phyloP scores from a whole-genome alignment of 441 rosid genomes.

The Omphalea diandra region DNA sequence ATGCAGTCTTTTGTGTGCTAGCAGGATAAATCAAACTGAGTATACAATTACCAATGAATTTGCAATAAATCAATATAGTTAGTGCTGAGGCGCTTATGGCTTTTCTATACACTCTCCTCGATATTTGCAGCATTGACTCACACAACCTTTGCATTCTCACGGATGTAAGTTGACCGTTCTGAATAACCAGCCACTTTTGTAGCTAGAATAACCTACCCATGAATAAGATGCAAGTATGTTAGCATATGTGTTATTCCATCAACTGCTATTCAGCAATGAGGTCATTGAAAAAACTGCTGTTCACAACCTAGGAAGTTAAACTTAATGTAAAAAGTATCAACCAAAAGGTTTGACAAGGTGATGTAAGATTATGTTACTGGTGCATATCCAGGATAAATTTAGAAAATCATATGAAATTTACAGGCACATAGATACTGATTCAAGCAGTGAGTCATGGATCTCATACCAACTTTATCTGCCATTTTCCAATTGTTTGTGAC shows the following conservation, averaged over 20 bases:
- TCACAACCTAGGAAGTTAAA: constrained; percentile 9
- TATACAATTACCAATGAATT: constrained; percentile 73
- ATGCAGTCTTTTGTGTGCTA: neutral
- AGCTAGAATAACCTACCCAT: constrained; percentile 74
- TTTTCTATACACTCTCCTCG: constrained; percentile 92
- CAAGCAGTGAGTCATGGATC: neutral
- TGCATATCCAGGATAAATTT: neutral
- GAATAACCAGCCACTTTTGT: constrained; percentile 88
- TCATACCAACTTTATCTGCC: constrained; percentile 6
- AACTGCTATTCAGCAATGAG: constrained; percentile 15
- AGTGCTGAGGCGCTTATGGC: constrained; percentile 83
- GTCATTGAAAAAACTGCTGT: too few species aligned
- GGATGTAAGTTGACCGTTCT: constrained; percentile 51
- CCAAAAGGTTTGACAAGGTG: neutral
- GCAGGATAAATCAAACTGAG: neutral
- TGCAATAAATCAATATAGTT: constrained; percentile 91
- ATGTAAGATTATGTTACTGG: neutral
- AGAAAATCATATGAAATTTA: neutral
- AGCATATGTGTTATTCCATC: constrained; percentile 3
- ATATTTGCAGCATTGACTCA: constrained; percentile 88
- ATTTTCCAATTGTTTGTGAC: neutral
- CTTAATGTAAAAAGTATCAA: constrained; percentile 1
- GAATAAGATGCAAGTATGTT: too few species aligned
- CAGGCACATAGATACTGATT: neutral
- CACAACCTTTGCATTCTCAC: constrained; percentile 54